Percentiles rank a stretch among this genome's conserved stretches.
Conservation (phyloP, 2,329 filamentous ascomycete genomes). For the Pseudogymnoascus sp. region DNA sequence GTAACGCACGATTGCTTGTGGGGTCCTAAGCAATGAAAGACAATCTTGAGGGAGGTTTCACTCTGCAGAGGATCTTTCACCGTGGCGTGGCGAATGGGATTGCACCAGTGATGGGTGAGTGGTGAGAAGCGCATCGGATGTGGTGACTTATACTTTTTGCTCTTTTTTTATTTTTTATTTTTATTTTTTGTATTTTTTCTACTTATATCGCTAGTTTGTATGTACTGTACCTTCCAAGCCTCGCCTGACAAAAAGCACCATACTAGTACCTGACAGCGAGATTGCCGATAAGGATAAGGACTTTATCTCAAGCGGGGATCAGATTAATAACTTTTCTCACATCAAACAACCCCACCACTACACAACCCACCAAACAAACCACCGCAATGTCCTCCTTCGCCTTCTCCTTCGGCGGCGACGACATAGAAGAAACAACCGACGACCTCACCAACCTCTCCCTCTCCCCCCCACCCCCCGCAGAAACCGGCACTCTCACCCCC, state of each 20-base stretch:
- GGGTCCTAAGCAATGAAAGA: slow-evolving; percentile 60
- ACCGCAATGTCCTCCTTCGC: slow-evolving; percentile 25
- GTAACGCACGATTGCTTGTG: slow-evolving; percentile 56
- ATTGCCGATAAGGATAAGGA: not conserved
- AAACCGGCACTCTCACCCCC: slow-evolving; percentile 23
- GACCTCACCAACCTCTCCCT: slow-evolving; percentile 6
- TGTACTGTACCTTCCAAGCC: not conserved
- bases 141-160: slow-evolving; percentile 9
- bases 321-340: slow-evolving; percentile 7
- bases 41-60: slow-evolving; percentile 62
- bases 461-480: slow-evolving; percentile 20
- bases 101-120: slow-evolving; percentile 44
- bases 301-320: slow-evolving; percentile 1
- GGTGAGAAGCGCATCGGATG: slow-evolving; percentile 7
- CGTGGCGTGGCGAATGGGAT: slow-evolving; percentile 61
- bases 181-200: not conserved
- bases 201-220: not conserved
- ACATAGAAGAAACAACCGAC: slow-evolving; percentile 42
- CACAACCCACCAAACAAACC: not conserved
- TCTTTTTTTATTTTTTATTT: not conserved
- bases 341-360: slow-evolving; percentile 1
- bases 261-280: not conserved
- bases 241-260: not conserved
- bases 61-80: slow-evolving; percentile 64
- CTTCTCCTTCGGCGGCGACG: slow-evolving; percentile 55